A percentile compares a stretch with the other conserved stretches of the same genome.
Evolutionary conservation across 1,284 basidiomycete species (phyloP).

Genomic region (Butyriboletus appendiculatus): DNA sequence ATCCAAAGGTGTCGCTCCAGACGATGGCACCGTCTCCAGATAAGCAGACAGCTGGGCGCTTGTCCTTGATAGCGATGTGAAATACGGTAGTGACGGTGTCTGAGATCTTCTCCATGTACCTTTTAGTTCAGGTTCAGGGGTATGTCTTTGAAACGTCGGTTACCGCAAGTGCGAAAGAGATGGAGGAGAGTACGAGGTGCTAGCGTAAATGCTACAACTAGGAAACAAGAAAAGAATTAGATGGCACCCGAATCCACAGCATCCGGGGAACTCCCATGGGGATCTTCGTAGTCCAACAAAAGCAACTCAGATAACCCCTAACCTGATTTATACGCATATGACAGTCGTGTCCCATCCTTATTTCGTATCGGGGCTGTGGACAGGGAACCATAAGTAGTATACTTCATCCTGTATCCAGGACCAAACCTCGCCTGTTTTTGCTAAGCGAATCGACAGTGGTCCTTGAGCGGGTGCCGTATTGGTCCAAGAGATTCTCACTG

Average conservation of each 20-base stretch:
- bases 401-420: neutral
- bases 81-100: conserved; percentile 32
- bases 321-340: neutral
- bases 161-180: neutral
- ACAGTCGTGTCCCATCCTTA: neutral
- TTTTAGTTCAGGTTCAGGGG: neutral
- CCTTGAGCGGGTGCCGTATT: neutral
- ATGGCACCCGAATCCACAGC: conserved; percentile 8
- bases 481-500: neutral
- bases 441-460: neutral
- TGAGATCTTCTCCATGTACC: conserved; percentile 27
- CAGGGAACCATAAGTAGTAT: no score
- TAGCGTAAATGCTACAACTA: neutral
- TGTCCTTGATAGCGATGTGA: conserved; percentile 25
- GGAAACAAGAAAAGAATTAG: neutral
- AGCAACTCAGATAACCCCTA: conserved; percentile 7
- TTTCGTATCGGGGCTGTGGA: neutral
- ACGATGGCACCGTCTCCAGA: conserved; percentile 5
- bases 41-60: conserved; percentile 19
- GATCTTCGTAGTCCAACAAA: conserved; percentile 14
- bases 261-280: conserved; percentile 2
- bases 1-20: conserved; percentile 32
- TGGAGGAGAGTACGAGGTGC: no score
- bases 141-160: neutral
- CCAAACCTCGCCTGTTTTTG: neutral